A percentile compares a stretch with the other conserved stretches of the same genome.
These are phyloP conservation scores for Boletus rufocinnamomeus DNA, from an alignment of 768 basidiomycete genomes.

Conservation along the genomic window DNA sequence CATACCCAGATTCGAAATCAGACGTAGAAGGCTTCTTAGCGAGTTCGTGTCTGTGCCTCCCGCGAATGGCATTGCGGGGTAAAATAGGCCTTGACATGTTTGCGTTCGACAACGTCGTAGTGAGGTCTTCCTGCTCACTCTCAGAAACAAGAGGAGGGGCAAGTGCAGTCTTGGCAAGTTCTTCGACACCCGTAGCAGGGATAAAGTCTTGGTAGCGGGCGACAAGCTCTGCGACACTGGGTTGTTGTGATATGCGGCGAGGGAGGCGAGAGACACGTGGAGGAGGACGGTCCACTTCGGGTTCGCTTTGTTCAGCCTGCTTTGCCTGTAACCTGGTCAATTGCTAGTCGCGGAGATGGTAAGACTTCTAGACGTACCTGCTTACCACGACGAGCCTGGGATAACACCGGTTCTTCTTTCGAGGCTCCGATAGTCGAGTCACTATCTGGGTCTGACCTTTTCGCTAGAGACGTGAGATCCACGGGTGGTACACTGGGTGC, in stretches of 20 bases:
- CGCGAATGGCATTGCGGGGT: conserved; percentile 43
- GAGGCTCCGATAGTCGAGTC: conserved; percentile 81
- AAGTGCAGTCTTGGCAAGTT: conserved; percentile 70
- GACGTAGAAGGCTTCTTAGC: conserved; percentile 64
- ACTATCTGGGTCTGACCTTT: conserved; percentile 69
- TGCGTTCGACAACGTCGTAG: conserved; percentile 26
- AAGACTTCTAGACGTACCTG: conserved; percentile 30
- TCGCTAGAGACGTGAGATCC: conserved; percentile 13
- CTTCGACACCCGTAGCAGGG: conserved; percentile 70
- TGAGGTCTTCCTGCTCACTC: conserved; percentile 71
- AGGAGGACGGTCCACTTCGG: conserved; percentile 21
- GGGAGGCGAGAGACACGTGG: conserved; percentile 61
- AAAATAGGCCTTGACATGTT: conserved; percentile 26
- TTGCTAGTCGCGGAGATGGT: not conserved
- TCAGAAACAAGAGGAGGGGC: conserved; percentile 68
- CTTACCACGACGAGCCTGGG: conserved; percentile 19
- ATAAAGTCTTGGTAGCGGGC: conserved; percentile 79
- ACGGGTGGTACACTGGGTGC: conserved; percentile 7
- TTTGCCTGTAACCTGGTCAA: conserved; percentile 22
- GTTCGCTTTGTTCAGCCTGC: conserved; percentile 28
- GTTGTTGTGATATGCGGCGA: conserved; percentile 53
- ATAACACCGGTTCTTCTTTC: conserved; percentile 27
- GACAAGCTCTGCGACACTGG: conserved; percentile 83
- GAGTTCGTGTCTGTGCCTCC: conserved; percentile 49
- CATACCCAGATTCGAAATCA: conserved; percentile 90